phyloP scores from a whole-genome alignment of 768 basidiomycete species.

The Pleurotus sapidus region DNA sequence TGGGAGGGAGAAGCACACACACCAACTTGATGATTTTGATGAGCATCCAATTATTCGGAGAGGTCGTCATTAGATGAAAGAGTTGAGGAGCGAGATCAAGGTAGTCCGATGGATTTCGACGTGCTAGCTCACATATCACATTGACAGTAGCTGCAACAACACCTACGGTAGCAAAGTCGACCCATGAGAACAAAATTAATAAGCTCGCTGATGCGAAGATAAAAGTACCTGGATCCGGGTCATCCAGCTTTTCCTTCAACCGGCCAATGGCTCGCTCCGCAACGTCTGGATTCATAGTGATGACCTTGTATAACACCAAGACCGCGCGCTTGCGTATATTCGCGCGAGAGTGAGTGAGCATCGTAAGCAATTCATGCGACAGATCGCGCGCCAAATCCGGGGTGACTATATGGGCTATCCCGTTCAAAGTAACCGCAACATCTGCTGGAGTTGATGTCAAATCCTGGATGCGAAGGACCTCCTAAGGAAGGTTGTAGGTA shows the following conservation, averaged over 20 bases:
- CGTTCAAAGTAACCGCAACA: constrained; percentile 73
- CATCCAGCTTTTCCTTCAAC: constrained; percentile 78
- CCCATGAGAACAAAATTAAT: background rate
- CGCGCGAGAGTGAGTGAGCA: constrained; percentile 87
- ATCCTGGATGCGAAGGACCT: constrained; percentile 50
- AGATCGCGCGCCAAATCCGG: constrained; percentile 91
- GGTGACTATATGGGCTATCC: constrained; percentile 81
- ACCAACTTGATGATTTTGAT: constrained; percentile 98
- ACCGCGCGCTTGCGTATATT: constrained; percentile 90
- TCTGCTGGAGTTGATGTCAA: constrained; percentile 75
- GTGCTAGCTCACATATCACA: constrained; percentile 88
- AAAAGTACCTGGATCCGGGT: constrained; percentile 63
- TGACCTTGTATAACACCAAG: constrained; percentile 75
- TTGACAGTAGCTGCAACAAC: constrained; percentile 95
- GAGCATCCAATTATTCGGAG: constrained; percentile 99
- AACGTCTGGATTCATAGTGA: constrained; percentile 81
- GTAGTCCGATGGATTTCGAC: constrained; percentile 76
- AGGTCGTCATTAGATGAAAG: constrained; percentile 90
- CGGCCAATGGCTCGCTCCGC: constrained; percentile 61
- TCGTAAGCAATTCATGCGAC: constrained; percentile 75
- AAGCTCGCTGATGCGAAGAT: background rate
- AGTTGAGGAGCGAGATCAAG: constrained; percentile 87
- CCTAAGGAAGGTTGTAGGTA: background rate
- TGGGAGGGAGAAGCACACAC: constrained; percentile 8
- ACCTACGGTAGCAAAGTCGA: constrained; percentile 38